A percentile compares a stretch with the other conserved stretches of the same genome.
Evolutionary conservation across 257 asterid genomes (phyloP).

Genomic region (Penstemon barbatus): DNA sequence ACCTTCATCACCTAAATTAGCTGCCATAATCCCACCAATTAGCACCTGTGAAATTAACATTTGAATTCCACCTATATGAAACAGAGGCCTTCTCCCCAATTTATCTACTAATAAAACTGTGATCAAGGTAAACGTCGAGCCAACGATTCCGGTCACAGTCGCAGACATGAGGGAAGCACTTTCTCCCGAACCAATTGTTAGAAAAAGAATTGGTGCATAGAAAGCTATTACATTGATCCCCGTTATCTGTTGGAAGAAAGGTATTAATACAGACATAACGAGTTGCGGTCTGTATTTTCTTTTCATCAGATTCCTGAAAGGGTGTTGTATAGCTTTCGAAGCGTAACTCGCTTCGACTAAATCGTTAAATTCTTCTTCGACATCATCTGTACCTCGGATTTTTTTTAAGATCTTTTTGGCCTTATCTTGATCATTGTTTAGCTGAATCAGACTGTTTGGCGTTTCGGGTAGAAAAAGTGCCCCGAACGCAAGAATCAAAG

Average conservation of each 20-base stretch:
- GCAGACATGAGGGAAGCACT: constrained; percentile 23
- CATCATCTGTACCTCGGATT: constrained; percentile 25
- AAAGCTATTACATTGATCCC: constrained; percentile 23
- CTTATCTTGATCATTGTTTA: not conserved
- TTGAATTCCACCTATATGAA: constrained; percentile 17
- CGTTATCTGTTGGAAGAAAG: constrained; percentile 25
- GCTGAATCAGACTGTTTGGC: constrained; percentile 21
- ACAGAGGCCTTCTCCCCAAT: constrained; percentile 19
- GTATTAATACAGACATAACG: constrained; percentile 19
- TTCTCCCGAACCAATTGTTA: constrained; percentile 26
- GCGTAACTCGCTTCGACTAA: constrained; percentile 22
- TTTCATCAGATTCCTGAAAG: constrained; percentile 20
- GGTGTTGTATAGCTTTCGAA: constrained; percentile 24
- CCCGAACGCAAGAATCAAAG: constrained; percentile 14
- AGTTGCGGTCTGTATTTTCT: constrained; percentile 26
- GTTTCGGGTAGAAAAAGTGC: constrained; percentile 25
- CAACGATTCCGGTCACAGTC: constrained; percentile 13
- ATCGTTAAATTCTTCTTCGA: constrained; percentile 19
- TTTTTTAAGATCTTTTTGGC: constrained; percentile 13
- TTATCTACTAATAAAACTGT: constrained; percentile 13
- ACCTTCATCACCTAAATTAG: constrained; percentile 20
- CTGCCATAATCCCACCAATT: constrained; percentile 18
- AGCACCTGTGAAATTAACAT: constrained; percentile 13
- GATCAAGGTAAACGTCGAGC: not conserved
- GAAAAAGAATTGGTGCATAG: constrained; percentile 23